Evolutionary conservation across 2,329 filamentous ascomycete genomes (phyloP), one percentile per base, ranked within the genome.

Genomic region (Nigrograna mackinnonii): DNA sequence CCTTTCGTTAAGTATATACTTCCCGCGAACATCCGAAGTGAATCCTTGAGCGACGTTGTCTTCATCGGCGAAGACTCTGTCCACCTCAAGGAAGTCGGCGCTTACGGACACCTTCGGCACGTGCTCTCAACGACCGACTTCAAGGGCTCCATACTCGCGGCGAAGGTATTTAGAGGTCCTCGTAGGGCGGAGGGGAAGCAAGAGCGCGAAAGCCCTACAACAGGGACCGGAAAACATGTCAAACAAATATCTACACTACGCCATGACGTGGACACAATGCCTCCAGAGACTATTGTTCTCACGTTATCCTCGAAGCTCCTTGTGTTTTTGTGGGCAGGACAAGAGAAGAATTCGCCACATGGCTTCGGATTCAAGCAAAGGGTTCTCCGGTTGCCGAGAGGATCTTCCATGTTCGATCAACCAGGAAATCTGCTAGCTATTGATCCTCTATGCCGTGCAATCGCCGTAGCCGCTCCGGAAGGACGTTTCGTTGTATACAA

Each of bases 1-100:
- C 87, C 91, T 2, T 74, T 87, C 24, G 79, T 86, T 42, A 85
- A 86, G 60, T 87, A 81, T 74, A 86, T 96, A 32, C 73, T 96
- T 12, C 88, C 91, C 11, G 89, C 85, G n/a, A 82, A 85, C 46
- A 75, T 97, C 45, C 80, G 91, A 44, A 84, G 84, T 41, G 75
- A 77, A 38, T 69, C 77, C 32, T 76, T 84, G 46, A 91, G 94
- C 54, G 91, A 97, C 71, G 82, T 96, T 50, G 85, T 91, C 26
- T 90, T 96, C 56, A 79, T 99, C 43, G 89, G 91, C 40, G 87
- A 95, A 52, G 80, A 87, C 49, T 89, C 83, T 55, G 79, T 99
- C 33, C 86, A 92, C 53, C 83, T 97, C 50, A 87, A 85, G 55
- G 87, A 95, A 64, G 79, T 94, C 2, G 75, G 77, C 4, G 75